These are phyloP conservation scores for Entomortierella parvispora DNA, from an alignment of 192 early-diverging fungal species.

Conservation along the genomic window DNA sequence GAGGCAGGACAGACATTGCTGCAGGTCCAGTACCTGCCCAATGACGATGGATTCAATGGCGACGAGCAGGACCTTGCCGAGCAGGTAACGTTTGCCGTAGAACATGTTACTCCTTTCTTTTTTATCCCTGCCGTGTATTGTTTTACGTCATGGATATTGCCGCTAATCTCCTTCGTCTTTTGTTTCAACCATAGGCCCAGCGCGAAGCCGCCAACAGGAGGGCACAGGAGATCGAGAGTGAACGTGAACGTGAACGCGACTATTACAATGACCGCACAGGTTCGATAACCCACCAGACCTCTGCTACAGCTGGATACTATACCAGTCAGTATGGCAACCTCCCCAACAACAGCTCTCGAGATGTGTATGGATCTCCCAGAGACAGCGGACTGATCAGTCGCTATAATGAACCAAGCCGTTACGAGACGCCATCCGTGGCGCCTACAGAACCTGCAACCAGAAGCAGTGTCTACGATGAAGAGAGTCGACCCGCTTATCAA, in stretches of 20 bases:
- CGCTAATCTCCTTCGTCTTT: background rate
- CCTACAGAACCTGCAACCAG: conserved; percentile 64
- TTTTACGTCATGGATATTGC: conserved; percentile 13
- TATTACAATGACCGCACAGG: conserved; percentile 39
- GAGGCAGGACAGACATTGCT: conserved; percentile 74
- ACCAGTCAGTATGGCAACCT: conserved; percentile 60
- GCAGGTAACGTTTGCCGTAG: conserved; percentile 16
- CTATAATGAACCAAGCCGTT: background rate
- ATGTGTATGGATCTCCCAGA: conserved; percentile 38
- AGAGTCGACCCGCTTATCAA: conserved; percentile 69
- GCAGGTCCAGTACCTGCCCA: conserved; percentile 79
- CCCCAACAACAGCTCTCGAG: conserved; percentile 43
- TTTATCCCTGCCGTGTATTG: background rate
- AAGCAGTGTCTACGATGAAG: conserved; percentile 61
- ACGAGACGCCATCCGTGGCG: background rate
- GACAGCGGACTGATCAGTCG: conserved; percentile 26
- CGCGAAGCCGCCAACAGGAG: conserved; percentile 27
- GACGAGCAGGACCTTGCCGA: conserved; percentile 49
- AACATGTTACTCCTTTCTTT: background rate
- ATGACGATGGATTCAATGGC: conserved; percentile 60
- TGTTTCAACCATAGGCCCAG: conserved; percentile 6
- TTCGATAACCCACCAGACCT: background rate
- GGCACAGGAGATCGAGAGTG: conserved; percentile 15
- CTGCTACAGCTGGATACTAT: conserved; percentile 30
- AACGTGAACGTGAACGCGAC: conserved; percentile 19